Base-by-base conservation (phyloP, 495 filamentous ascomycete genomes). In the Xylaria nigripes region DNA sequence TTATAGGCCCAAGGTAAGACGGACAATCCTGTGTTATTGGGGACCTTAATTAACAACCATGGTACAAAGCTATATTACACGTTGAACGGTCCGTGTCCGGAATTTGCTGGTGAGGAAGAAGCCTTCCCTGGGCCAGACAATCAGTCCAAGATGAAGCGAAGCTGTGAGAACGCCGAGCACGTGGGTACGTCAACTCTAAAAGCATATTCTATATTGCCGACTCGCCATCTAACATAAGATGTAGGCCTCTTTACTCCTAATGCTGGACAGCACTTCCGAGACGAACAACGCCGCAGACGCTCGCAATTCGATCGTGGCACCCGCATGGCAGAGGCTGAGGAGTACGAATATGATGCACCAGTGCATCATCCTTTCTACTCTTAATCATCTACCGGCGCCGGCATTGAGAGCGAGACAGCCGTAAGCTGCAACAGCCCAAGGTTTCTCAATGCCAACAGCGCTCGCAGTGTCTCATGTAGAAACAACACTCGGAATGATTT, bases 91-190 rank as follows among this genome's bases (percentile, higher is more conserved):
- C 69, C 72, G 5, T 51, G 51, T 43, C 67, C 71, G 15, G 68
- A 74, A 0, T 42, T 75, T 47, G 70, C 70, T 51, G 77, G 76
- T 7, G 54, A 74, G 51, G 89, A 93, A 68, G 84, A 86, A 60
- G 68, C 72, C 4, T 93, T 93, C 62, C 89, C 89, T 0, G 71
- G 73, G 23, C 83, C 87, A 3, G 86, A 94, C 69, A 94, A 94
- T 66, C 79, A 82, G 42, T 86, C 86, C 10, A 92, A 92, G 73
- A 86, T 90, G 78, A 84, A 86, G 63, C 80, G 89, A 43, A 89
- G 85, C 68, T 83, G 87, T 45, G 86, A 90, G 57, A 92, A 92
- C 62, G 89, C 89, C 13, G 85, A 89, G 67, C 84, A 90, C 63
- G 84, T 92, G 57, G 89, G 89, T 86, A 66, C 64, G 85, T 80